phyloP scores from a whole-genome alignment of 2,329 filamentous ascomycete species.

The Pezicula radicicola region DNA sequence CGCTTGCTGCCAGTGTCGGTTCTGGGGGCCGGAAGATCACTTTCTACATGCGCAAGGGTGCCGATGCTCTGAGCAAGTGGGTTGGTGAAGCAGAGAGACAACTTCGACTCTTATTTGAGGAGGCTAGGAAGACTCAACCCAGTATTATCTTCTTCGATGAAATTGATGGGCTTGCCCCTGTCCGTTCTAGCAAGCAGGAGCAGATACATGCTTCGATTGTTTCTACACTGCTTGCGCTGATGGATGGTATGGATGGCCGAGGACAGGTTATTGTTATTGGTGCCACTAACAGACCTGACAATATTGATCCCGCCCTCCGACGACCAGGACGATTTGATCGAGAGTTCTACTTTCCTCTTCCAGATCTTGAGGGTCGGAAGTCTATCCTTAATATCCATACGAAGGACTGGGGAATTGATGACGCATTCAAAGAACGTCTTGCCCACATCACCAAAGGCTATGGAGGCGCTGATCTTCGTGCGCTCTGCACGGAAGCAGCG shows the following conservation, averaged over 20 bases:
- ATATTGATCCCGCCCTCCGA: constrained; percentile 92
- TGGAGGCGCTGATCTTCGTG: constrained; percentile 90
- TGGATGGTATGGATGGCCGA: constrained; percentile 98
- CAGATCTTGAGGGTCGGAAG: constrained; percentile 74
- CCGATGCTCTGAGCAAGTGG: constrained; percentile 97
- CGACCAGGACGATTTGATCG: constrained; percentile 93
- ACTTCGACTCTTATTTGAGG: constrained; percentile 88
- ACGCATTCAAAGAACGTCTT: constrained; percentile 77
- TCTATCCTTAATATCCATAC: constrained; percentile 95
- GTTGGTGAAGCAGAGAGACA: constrained; percentile 97
- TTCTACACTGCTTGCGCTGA: constrained; percentile 85
- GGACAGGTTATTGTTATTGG: constrained; percentile 98
- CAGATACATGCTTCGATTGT: constrained; percentile 98
- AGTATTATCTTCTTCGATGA: constrained; percentile 99
- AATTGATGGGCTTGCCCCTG: constrained; percentile 93
- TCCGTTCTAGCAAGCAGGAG: constrained; percentile 96
- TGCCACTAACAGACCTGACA: constrained; percentile 95
- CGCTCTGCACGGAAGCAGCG: constrained; percentile 92
- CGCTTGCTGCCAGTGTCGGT: constrained; percentile 86
- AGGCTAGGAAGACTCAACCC: constrained; percentile 90
- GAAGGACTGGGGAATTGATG: constrained; percentile 82
- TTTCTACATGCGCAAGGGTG: constrained; percentile 99
- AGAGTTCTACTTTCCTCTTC: constrained; percentile 97
- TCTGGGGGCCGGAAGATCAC: constrained; percentile 91
- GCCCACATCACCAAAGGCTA: constrained; percentile 93